Evolutionary conservation across 2,329 filamentous ascomycete genomes (phyloP).

Genomic region (Hymenoscyphus salicellus): DNA sequence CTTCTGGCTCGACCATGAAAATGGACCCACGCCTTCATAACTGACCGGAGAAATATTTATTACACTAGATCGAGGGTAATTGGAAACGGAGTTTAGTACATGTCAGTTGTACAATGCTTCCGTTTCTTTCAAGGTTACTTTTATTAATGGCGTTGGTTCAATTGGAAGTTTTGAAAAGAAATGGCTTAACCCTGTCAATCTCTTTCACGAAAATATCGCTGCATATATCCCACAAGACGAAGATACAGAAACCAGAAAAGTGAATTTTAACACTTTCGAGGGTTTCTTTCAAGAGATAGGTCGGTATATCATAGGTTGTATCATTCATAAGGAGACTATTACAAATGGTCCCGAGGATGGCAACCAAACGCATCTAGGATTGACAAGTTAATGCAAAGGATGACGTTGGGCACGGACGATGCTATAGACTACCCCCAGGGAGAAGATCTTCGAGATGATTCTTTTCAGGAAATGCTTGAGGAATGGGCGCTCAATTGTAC

Average conservation of each 20-base stretch:
- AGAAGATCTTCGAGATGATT: background rate
- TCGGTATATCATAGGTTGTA: background rate
- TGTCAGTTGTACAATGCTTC: background rate
- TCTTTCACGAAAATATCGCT: no score
- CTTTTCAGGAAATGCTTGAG: background rate
- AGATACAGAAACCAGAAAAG: background rate
- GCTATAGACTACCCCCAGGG: background rate
- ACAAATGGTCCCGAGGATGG: background rate
- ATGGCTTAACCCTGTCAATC: background rate
- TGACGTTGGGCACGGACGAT: background rate
- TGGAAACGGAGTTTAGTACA: background rate
- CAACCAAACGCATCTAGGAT: background rate
- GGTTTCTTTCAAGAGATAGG: background rate
- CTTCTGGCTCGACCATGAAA: no score
- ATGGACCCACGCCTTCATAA: no score
- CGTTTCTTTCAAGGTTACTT: background rate
- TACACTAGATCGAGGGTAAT: no score
- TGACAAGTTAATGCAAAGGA: background rate
- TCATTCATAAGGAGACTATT: background rate
- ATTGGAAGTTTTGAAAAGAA: background rate
- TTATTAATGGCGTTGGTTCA: background rate
- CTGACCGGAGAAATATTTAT: no score
- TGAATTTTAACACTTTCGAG: background rate
- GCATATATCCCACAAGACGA: background rate
- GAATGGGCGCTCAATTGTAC: background rate